Conservation (phyloP, 768 basidiomycete species). For the Podaxis mareebaensis region DNA sequence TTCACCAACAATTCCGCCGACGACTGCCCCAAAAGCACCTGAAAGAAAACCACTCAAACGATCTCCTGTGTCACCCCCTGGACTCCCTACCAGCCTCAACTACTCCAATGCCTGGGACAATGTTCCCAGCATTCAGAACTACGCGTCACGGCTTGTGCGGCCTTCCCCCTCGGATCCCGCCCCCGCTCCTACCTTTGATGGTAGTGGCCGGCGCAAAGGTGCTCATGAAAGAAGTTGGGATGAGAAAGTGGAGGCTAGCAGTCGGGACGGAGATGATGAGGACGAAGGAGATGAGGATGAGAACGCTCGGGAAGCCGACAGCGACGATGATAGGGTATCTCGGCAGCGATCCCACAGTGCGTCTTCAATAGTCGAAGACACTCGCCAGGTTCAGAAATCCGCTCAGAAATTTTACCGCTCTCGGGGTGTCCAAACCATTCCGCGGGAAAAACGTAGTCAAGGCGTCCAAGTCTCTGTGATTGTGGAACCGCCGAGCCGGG, state of each 20-base stretch:
- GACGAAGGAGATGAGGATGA: slow-evolving; percentile 65
- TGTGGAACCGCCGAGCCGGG: slow-evolving; percentile 16
- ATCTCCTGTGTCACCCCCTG: slow-evolving; percentile 41
- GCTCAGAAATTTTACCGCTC: slow-evolving; percentile 54
- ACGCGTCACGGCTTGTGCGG: slow-evolving; percentile 61
- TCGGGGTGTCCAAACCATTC: slow-evolving; percentile 71
- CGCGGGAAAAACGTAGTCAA: slow-evolving; percentile 52
- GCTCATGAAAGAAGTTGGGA: slow-evolving; percentile 45
- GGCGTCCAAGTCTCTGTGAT: slow-evolving; percentile 57
- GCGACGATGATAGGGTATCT: slow-evolving; percentile 29
- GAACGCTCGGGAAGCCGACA: slow-evolving; percentile 31
- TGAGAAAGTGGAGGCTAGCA: slow-evolving; percentile 63
- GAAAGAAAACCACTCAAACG: slow-evolving; percentile 28
- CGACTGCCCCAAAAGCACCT: slow-evolving; percentile 30
- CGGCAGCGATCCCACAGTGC: slow-evolving; percentile 31
- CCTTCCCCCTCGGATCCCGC: slow-evolving; percentile 41
- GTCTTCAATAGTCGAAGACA: slow-evolving; percentile 33
- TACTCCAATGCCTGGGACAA: slow-evolving; percentile 87
- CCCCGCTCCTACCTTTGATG: slow-evolving; percentile 52
- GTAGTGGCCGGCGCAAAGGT: slow-evolving; percentile 37
- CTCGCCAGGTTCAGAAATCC: slow-evolving; percentile 38
- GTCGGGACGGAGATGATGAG: slow-evolving; percentile 82
- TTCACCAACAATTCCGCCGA: slow-evolving; percentile 29
- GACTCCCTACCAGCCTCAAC: slow-evolving; percentile 57
- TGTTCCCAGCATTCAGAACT: slow-evolving; percentile 77